Conservation (phyloP, 2,329 filamentous ascomycete genomes). For the Parastagonospora nodorum region DNA sequence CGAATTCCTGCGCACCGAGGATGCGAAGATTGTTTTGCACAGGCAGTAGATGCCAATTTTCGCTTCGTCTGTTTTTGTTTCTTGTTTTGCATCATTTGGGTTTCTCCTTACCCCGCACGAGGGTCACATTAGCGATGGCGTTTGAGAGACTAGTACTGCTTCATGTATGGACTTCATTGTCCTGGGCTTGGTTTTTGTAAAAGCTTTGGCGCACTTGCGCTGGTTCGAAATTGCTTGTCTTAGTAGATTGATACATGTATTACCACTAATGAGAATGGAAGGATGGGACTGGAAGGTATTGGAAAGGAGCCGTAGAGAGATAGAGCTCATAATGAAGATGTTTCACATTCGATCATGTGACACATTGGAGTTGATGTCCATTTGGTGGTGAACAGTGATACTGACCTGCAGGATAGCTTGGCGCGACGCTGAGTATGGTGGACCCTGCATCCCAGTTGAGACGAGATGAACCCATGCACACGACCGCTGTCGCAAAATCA, state of each 20-base stretch:
- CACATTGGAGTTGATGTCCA: too few relatives aligned
- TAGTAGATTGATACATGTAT: conserved; percentile 7
- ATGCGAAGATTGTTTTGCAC: conserved; percentile 41
- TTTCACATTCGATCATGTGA: too few relatives aligned
- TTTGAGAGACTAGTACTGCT: conserved; percentile 10
- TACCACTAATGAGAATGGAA: conserved; percentile 2
- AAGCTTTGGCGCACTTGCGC: not conserved
- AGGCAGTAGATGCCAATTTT: conserved; percentile 13
- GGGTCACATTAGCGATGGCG: conserved; percentile 31
- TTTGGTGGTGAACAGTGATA: too few relatives aligned
- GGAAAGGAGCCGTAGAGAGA: not conserved
- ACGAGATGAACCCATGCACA: not conserved
- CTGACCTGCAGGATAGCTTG: not conserved
- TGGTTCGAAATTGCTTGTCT: not conserved
- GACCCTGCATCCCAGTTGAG: not conserved
- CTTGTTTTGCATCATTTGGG: not conserved
- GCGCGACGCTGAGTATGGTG: not conserved
- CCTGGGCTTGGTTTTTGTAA: conserved; percentile 1
- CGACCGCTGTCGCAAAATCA: too few relatives aligned
- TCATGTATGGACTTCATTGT: conserved; percentile 1
- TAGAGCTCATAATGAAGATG: not conserved
- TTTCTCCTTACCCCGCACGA: not conserved
- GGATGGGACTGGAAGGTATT: not conserved
- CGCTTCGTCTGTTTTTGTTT: not conserved
- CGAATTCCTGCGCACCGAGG: conserved; percentile 37